A percentile compares a stretch with the other conserved stretches of the same genome.
Evolutionary conservation across 768 basidiomycete genomes (phyloP).

Genomic region (Kwoniella botswanensis): DNA sequence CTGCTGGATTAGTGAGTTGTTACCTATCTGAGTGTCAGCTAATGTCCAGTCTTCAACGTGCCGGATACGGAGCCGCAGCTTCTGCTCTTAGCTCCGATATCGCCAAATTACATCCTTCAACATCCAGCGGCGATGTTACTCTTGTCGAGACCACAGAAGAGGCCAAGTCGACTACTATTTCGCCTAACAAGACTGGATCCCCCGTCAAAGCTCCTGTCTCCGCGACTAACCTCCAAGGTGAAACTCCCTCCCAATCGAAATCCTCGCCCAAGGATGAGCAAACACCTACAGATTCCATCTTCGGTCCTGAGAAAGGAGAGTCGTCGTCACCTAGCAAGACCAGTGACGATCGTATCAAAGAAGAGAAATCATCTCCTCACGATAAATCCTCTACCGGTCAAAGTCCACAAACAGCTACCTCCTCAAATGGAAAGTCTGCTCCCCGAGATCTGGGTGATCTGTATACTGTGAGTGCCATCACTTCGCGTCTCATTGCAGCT

Average conservation of each 20-base stretch:
- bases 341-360: slow-evolving; percentile 11
- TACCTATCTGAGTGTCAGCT: neutral
- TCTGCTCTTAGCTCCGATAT: slow-evolving; percentile 11
- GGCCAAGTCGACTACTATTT: neutral
- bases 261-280: slow-evolving; percentile 5
- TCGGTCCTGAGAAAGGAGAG: slow-evolving; percentile 9
- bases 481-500: no score
- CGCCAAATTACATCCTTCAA: slow-evolving; percentile 5
- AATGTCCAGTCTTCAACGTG: slow-evolving; percentile 18
- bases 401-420: slow-evolving; percentile 4
- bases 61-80: slow-evolving; percentile 15
- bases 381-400: neutral
- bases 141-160: slow-evolving; percentile 2
- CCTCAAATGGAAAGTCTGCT: neutral
- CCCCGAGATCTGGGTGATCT: slow-evolving; percentile 28
- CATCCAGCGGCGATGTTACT: slow-evolving; percentile 4
- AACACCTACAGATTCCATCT: slow-evolving; percentile 18
- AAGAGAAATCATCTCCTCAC: slow-evolving; percentile 11
- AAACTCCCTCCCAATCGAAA: neutral
- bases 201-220: neutral
- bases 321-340: slow-evolving; percentile 4
- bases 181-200: slow-evolving; percentile 6
- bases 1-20: slow-evolving; percentile 27
- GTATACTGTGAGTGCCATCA: slow-evolving; percentile 24
- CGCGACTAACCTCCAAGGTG: neutral